A percentile compares a stretch with the other conserved stretches of the same genome.
phyloP scores from a whole-genome alignment of 352 stramenopile species.

The Phytophthora parvispora region DNA sequence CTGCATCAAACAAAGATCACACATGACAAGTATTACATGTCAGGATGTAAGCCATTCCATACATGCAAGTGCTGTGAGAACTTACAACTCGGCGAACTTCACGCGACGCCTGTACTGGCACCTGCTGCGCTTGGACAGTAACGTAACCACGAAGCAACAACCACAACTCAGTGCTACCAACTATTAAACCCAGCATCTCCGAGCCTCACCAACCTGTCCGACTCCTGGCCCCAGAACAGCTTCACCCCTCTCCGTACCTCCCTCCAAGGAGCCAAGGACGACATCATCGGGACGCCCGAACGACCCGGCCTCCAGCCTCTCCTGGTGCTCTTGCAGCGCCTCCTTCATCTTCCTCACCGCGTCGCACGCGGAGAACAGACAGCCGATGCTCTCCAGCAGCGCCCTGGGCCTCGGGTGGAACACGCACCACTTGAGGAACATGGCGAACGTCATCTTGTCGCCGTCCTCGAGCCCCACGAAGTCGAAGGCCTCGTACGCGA shows the following conservation, averaged over 20 bases:
- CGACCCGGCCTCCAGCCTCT: constrained; percentile 11
- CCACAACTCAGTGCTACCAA: background rate
- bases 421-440: constrained; percentile 76
- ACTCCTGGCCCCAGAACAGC: constrained; percentile 57
- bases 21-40: background rate
- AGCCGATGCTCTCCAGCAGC: constrained; percentile 70
- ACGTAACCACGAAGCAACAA: constrained; percentile 13
- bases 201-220: constrained; percentile 10
- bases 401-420: constrained; percentile 67
- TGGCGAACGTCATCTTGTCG: constrained; percentile 75
- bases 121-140: constrained; percentile 2
- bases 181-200: background rate
- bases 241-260: constrained; percentile 19
- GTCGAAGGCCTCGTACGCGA: constrained; percentile 79
- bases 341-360: constrained; percentile 43
- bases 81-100: constrained; percentile 26
- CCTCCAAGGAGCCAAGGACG: constrained; percentile 34
- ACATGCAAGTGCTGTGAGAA: background rate
- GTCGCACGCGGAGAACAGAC: constrained; percentile 53
- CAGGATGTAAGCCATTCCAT: background rate
- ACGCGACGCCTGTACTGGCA: constrained; percentile 6
- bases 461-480: constrained; percentile 68
- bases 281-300: constrained; percentile 43
- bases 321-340: constrained; percentile 27
- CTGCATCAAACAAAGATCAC: constrained; percentile 15